phyloP scores from a whole-genome alignment of 176 grass and related monocot genomes.

The Phyllostachys edulis region DNA sequence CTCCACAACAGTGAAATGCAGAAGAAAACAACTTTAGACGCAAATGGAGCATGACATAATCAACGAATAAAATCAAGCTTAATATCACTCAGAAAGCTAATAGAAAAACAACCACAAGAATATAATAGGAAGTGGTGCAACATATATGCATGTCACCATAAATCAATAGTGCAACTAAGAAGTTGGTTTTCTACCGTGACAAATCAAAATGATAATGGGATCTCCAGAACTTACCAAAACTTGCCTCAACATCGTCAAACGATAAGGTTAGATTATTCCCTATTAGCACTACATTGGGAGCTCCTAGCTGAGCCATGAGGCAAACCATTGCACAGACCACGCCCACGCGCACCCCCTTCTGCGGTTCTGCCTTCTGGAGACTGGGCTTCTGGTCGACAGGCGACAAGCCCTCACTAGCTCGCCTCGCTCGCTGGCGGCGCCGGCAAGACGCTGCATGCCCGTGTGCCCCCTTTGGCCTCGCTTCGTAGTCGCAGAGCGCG shows the following conservation, averaged over 20 bases:
- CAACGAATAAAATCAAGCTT: neutral
- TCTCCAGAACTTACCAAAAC: constrained; percentile 55
- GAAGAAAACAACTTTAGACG: neutral
- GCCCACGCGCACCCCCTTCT: too few relatives aligned
- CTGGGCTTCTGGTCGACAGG: too few relatives aligned
- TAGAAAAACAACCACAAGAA: neutral
- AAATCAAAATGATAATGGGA: constrained; percentile 16
- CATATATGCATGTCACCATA: too few relatives aligned
- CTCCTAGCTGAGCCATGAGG: constrained; percentile 49
- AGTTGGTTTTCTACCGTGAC: neutral
- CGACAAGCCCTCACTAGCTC: too few relatives aligned
- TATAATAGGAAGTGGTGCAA: neutral
- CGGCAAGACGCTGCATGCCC: too few relatives aligned
- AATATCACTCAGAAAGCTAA: neutral
- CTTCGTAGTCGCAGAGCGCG: too few relatives aligned
- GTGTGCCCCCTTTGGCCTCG: too few relatives aligned
- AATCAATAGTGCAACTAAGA: too few relatives aligned
- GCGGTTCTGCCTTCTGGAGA: too few relatives aligned
- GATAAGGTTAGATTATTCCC: constrained; percentile 65
- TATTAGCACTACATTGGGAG: constrained; percentile 81
- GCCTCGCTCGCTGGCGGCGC: too few relatives aligned
- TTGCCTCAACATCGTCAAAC: constrained; percentile 67
- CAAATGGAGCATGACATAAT: neutral
- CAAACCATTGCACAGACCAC: constrained; percentile 39
- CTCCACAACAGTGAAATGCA: neutral